Evolutionary conservation across 495 filamentous ascomycete genomes (phyloP), one percentile per base, ranked within the genome.

Genomic region (Lophiostoma macrostomum): DNA sequence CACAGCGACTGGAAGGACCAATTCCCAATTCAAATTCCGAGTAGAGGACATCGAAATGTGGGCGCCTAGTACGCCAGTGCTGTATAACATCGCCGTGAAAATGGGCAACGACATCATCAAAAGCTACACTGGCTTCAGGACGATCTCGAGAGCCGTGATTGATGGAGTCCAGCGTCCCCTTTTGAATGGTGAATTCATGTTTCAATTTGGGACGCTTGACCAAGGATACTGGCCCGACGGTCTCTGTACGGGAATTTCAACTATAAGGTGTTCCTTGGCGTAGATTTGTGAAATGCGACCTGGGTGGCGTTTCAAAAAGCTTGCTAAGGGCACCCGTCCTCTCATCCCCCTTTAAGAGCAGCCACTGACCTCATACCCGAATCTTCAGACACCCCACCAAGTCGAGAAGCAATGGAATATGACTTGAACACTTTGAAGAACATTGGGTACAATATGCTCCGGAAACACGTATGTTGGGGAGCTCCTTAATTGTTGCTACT

Each of bases 221-320:
- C 82, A 86, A 56, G 83, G 82, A 2, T 85, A 74, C 65, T 87
- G 82, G 82, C 83, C 83, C 0, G 83, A 87, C 56, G 83, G 83
- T 0, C 66, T 86, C 19, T 77, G n/a, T n/a, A n/a, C n/a, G n/a
- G n/a, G n/a, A n/a, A n/a, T n/a, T n/a, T n/a, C n/a, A n/a, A n/a
- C n/a, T n/a, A n/a, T n/a, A n/a, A n/a, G n/a, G n/a, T n/a, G n/a
- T n/a, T n/a, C n/a, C n/a, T n/a, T n/a, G n/a, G n/a, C n/a, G n/a
- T n/a, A n/a, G n/a, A n/a, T n/a, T n/a, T n/a, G n/a, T n/a, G n/a
- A n/a, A n/a, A n/a, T n/a, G n/a, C n/a, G n/a, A n/a, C n/a, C n/a
- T n/a, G n/a, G n/a, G n/a, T n/a, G n/a, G n/a, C n/a, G n/a, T n/a
- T n/a, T n/a, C n/a, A n/a, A n/a, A n/a, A n/a, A n/a, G n/a, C n/a